Base-by-base conservation (phyloP, 2,329 filamentous ascomycete species). In the Exophiala oligosperma region DNA sequence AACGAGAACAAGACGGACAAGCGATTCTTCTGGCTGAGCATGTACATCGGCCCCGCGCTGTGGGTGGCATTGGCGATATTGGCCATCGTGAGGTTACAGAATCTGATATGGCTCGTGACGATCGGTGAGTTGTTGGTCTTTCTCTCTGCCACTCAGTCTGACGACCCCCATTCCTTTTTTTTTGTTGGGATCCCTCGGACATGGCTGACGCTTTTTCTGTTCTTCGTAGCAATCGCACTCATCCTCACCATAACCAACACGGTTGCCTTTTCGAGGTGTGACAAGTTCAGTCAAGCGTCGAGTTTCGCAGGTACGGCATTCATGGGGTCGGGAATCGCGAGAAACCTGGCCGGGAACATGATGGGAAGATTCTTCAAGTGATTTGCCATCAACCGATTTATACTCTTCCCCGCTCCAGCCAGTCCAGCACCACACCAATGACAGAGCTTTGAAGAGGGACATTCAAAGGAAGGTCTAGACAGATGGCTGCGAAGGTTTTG, bases 261-360 rank as follows among this genome's bases (percentile, higher is more conserved):
- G 1, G 68, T 80, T 40, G 78, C 78, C 4, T 81, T 81, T 67
- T 81, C 78, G 7, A 72, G 78, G 17, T 81, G 78, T 59, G 78
- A 81, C 63, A 76, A 76, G 52, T 81, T 81, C 65, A 78, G 78
- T 60, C 78, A 87, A 66, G 85, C 85, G 9, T 83, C 81, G 38
- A 82, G 75, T 50, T 80, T 82, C 61, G 82, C 83, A 5, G 83
- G 79, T 46, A 78, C 76, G 41, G 82, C 82, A 4, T 73, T 85
- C 53, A 76, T 78, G 6, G 81, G 82, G 46, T 77, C 80, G 14
- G 59, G 65, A n/a, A 49, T 68, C 9, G 66, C 64, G 4, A 57
- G 66, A 11, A 62, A 56, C 35, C 49, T 68, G 14, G 64, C 64
- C 23, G 56, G 59, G n/a, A 65, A 64, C 37, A 61, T 67, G 63